Conservation (phyloP, 2,329 filamentous ascomycete species). For the Chaetomium sp. region DNA sequence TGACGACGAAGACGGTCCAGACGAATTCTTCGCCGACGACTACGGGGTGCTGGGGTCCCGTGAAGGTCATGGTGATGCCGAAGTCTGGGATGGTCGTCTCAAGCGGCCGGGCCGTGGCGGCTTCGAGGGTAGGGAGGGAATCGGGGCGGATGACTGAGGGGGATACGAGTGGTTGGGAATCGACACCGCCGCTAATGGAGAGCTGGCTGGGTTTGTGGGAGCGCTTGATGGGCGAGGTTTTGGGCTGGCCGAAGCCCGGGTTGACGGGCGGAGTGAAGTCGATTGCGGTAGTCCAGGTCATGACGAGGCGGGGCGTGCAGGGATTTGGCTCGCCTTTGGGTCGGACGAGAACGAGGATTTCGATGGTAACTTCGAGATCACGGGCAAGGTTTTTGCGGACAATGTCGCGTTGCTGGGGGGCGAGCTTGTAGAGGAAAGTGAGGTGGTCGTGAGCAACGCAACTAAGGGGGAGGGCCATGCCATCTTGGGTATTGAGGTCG, state of each 20-base stretch:
- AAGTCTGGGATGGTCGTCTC: slow-evolving; percentile 51
- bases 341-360: slow-evolving; percentile 50
- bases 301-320: slow-evolving; percentile 55
- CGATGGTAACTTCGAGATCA: slow-evolving; percentile 54
- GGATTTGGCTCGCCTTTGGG: slow-evolving; percentile 35
- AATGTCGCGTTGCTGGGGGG: slow-evolving; percentile 43
- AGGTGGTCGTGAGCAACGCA: slow-evolving; percentile 69
- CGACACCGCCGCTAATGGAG: slow-evolving; percentile 51
- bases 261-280: slow-evolving; percentile 64
- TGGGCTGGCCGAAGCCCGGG: slow-evolving; percentile 49
- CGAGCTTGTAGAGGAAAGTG: slow-evolving; percentile 65
- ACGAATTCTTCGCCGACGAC: slow-evolving; percentile 60
- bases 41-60: slow-evolving; percentile 50
- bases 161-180: slow-evolving; percentile 49
- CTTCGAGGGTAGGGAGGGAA: slow-evolving; percentile 52
- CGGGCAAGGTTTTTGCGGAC: slow-evolving; percentile 40
- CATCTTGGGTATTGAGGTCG: slow-evolving; percentile 46
- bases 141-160: slow-evolving; percentile 54
- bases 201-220: slow-evolving; percentile 58
- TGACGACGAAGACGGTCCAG: slow-evolving; percentile 71
- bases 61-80: slow-evolving; percentile 70
- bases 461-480: slow-evolving; percentile 48
- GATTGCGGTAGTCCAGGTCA: slow-evolving; percentile 62
- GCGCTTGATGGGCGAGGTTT: slow-evolving; percentile 53
- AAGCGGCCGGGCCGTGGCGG: slow-evolving; percentile 35